Conservation (phyloP, 805 yeast species). For the Candida xyloterini region DNA sequence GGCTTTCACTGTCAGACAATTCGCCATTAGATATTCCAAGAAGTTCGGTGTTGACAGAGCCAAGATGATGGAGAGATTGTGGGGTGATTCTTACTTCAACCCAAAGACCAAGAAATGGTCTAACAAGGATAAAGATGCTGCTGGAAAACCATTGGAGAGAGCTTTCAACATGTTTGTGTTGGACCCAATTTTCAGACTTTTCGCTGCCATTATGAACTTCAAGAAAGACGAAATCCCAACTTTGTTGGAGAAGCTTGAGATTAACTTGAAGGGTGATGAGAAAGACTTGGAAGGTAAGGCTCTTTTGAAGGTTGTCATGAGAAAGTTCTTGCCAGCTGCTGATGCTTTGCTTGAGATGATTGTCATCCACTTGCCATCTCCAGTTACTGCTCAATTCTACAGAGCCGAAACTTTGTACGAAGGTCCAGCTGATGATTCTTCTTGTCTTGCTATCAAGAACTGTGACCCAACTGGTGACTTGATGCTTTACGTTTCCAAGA, state of each 20-base stretch:
- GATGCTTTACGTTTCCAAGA: slow-evolving; percentile 99
- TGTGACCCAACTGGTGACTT: slow-evolving; percentile 98
- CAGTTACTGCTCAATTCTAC: slow-evolving; percentile 98
- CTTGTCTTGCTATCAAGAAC: slow-evolving; percentile 89
- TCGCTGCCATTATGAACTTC: slow-evolving; percentile 97
- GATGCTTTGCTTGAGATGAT: slow-evolving; percentile 99
- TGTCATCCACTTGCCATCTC: slow-evolving; percentile 97
- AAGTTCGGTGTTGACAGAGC: slow-evolving; percentile 98
- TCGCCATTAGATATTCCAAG: slow-evolving; percentile 96
- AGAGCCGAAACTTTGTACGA: slow-evolving; percentile 99
- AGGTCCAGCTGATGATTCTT: slow-evolving; percentile 95
- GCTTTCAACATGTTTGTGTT: slow-evolving; percentile 99
- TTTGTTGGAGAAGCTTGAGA: slow-evolving; percentile 91
- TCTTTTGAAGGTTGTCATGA: slow-evolving; percentile 96
- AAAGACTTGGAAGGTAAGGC: slow-evolving; percentile 99
- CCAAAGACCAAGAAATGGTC: slow-evolving; percentile 99
- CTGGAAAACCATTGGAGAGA: slow-evolving; percentile 94
- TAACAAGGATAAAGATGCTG: slow-evolving; percentile 91
- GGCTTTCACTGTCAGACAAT: slow-evolving; percentile 99
- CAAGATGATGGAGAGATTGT: slow-evolving; percentile 98
- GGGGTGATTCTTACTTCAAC: slow-evolving; percentile 99
- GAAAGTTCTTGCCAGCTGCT: slow-evolving; percentile 99
- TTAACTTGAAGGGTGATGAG: slow-evolving; percentile 91
- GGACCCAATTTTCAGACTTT: slow-evolving; percentile 98
- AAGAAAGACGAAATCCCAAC: slow-evolving; percentile 95